Percentiles rank a stretch among this genome's conserved stretches.
phyloP scores from a whole-genome alignment of 345 rosid species.

The Hevea brasiliensis region DNA sequence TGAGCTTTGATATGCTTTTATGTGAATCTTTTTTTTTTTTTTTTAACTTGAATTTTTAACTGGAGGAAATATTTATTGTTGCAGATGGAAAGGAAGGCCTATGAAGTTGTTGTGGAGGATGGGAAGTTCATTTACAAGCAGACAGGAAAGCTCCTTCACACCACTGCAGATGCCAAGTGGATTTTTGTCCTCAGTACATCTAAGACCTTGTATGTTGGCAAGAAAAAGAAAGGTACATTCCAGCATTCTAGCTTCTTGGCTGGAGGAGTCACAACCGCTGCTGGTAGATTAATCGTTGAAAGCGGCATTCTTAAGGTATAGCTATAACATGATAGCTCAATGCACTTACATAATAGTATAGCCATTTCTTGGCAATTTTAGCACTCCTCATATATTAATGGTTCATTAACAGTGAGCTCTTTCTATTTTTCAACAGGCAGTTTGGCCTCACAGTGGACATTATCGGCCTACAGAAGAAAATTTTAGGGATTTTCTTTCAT shows the following conservation, averaged over 20 bases:
- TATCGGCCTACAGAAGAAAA: slow-evolving; percentile 88
- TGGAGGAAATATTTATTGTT: slow-evolving; percentile 10
- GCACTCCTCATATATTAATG: neutral
- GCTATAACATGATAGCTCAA: neutral
- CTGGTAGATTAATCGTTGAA: slow-evolving; percentile 72
- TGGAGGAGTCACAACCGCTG: slow-evolving; percentile 84
- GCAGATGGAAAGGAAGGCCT: slow-evolving; percentile 80
- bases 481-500: slow-evolving; percentile 67
- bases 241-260: slow-evolving; percentile 97
- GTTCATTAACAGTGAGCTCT: slow-evolving; percentile 20
- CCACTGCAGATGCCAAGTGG: slow-evolving; percentile 70
- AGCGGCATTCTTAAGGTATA: slow-evolving; percentile 63
- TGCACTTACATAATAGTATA: neutral
- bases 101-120: slow-evolving; percentile 70
- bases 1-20: slow-evolving; percentile 31
- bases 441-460: slow-evolving; percentile 99
- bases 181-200: slow-evolving; percentile 89
- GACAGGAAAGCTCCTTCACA: slow-evolving; percentile 58
- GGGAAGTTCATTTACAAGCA: slow-evolving; percentile 70
- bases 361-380: neutral
- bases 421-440: slow-evolving; percentile 50
- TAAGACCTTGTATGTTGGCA: slow-evolving; percentile 66
- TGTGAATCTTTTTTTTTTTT: neutral
- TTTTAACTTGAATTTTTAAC: slow-evolving; percentile 6
- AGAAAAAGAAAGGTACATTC: slow-evolving; percentile 78